Base-by-base conservation (phyloP, 345 rosid species). In the Conringia planisiliqua region DNA sequence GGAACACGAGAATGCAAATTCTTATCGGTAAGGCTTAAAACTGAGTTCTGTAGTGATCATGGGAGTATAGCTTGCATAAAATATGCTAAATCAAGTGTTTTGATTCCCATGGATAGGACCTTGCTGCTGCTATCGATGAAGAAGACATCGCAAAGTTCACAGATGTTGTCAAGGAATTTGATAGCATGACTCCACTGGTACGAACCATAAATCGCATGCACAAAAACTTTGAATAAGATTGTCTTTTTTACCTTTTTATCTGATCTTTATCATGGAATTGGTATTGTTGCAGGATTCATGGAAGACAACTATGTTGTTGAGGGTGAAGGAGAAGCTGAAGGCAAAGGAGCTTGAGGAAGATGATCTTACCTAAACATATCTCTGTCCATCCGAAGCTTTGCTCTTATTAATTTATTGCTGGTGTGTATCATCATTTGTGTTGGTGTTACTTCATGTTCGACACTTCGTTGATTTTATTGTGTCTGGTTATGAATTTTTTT, bases 181-280 rank as follows among this genome's bases (percentile, higher is more conserved):
- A 96, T 72, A 86, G 98, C 90, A 96, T 96, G 99, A 92, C 98
- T 66, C 90, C 97, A 3, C 81, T 96, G 98, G 99, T 96, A 88
- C 29, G 6, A n/a, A 16, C 61, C 6, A 14, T 48, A 56, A 39
- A 47, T 44, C 10, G 17, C 10, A 8, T 33, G 57, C 69, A 22
- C 24, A 4, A 9, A 47, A 18, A 3, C 13, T 58, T 13, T 56
- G 62, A 65, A 38, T 11, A 9, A 32, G 17, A 7, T 3, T 47
- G 7, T 75, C 13, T 26, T 44, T 14, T 63, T 11, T 24, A 8
- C 11, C 32, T 14, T 57, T 57, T 8, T 58, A 32, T 42, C 44
- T 57, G 56, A 40, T 72, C 40, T 40, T 48, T 27, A 72, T 29
- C 42, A 39, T 71, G 68, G 9, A 58, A 57, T 22, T 59, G 47